Evolutionary conservation across 129 eudicot species (phyloP).

Genomic region (Chrysanthemum seticuspe): DNA sequence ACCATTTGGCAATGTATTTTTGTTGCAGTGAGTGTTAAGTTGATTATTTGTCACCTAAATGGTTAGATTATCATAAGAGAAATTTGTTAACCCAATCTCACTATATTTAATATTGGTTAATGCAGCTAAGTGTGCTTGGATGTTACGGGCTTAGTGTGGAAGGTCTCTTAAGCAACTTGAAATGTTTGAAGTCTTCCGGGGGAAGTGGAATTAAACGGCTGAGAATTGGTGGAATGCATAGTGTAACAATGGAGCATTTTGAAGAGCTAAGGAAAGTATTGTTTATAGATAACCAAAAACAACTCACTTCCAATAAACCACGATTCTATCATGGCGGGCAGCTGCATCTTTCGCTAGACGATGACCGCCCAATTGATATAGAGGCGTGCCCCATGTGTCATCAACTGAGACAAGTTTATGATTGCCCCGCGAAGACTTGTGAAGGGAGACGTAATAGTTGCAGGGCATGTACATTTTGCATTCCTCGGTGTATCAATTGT

Average conservation of each 20-base stretch:
- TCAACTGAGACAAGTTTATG: conserved; percentile 50
- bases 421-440: conserved; percentile 63
- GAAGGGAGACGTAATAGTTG: conserved; percentile 33
- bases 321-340: conserved; percentile 47
- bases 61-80: not conserved
- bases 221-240: conserved; percentile 47
- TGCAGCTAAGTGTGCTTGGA: conserved; percentile 74
- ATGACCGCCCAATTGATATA: conserved; percentile 66
- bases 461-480: conserved; percentile 62
- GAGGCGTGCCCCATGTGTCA: conserved; percentile 76
- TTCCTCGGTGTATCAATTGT: conserved; percentile 54
- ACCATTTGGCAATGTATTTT: not conserved
- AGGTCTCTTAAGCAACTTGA: conserved; percentile 46
- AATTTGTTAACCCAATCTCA: not conserved
- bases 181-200: conserved; percentile 33
- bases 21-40: not conserved
- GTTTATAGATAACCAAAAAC: conserved; percentile 29
- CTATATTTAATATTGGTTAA: not conserved
- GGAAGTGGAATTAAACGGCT: conserved; percentile 44
- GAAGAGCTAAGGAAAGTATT: conserved; percentile 47
- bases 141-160: conserved; percentile 48
- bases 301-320: conserved; percentile 35
- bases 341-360: conserved; percentile 58
- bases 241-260: conserved; percentile 40
- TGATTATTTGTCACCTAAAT: not conserved